phyloP scores from a whole-genome alignment of 768 basidiomycete genomes.

The Phaffia australis region DNA sequence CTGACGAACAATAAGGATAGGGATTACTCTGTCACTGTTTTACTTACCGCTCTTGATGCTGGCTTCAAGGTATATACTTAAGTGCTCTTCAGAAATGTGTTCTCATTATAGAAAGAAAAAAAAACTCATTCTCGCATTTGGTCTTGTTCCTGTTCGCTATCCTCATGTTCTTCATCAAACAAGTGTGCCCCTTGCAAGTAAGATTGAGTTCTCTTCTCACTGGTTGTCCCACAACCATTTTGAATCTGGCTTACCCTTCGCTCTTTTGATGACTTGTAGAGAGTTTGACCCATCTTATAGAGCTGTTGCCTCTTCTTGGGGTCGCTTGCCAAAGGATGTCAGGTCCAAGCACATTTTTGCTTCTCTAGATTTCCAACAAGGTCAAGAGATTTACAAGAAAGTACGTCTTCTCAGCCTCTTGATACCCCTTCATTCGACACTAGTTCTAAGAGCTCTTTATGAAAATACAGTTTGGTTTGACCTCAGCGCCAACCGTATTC shows the following conservation, averaged over 20 bases:
- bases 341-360: slow-evolving; percentile 84
- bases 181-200: slow-evolving; percentile 65
- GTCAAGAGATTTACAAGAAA: slow-evolving; percentile 64
- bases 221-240: background rate
- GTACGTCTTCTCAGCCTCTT: slow-evolving; percentile 39
- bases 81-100: background rate
- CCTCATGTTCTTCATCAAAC: background rate
- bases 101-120: background rate
- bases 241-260: background rate
- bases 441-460: background rate
- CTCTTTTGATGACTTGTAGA: slow-evolving; percentile 40
- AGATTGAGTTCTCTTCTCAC: slow-evolving; percentile 35
- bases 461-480: slow-evolving; percentile 56
- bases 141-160: background rate
- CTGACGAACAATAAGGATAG: slow-evolving; percentile 57
- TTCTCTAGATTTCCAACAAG: slow-evolving; percentile 74
- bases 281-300: slow-evolving; percentile 75
- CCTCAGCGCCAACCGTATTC: slow-evolving; percentile 72
- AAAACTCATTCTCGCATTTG: background rate
- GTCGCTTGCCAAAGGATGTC: slow-evolving; percentile 48
- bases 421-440: background rate
- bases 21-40: slow-evolving; percentile 75
- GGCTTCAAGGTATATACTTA: slow-evolving; percentile 52
- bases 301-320: slow-evolving; percentile 77
- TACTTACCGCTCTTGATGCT: slow-evolving; percentile 75